A percentile compares a stretch with the other conserved stretches of the same genome.
phyloP scores from a whole-genome alignment of 306 rosid species.

The Chamaecrista fasciculata region DNA sequence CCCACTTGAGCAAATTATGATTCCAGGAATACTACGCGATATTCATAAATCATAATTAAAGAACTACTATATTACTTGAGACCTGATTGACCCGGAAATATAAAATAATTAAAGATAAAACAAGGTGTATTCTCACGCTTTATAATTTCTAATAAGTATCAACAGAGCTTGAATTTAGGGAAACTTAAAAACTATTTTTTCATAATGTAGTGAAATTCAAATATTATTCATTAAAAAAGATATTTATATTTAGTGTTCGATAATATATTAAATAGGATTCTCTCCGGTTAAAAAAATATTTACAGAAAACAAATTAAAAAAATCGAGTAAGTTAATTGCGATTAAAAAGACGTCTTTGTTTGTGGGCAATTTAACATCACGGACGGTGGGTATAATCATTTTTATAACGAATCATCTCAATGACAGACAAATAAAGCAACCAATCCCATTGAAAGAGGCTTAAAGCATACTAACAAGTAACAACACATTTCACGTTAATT shows the following conservation, averaged over 20 bases:
- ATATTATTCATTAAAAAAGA: too few relatives aligned
- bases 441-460: neutral
- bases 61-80: neutral
- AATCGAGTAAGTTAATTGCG: neutral
- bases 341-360: neutral
- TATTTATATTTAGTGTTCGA: too few relatives aligned
- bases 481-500: neutral
- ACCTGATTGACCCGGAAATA: neutral
- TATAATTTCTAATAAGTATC: too few relatives aligned
- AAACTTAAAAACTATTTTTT: too few relatives aligned
- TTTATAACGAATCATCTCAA: neutral
- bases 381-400: slow-evolving; percentile 8
- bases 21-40: neutral
- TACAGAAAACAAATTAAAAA: too few relatives aligned
- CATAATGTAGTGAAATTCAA: too few relatives aligned
- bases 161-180: too few relatives aligned
- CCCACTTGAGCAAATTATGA: neutral
- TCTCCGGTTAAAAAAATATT: too few relatives aligned
- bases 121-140: too few relatives aligned
- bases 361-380: neutral
- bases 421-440: neutral
- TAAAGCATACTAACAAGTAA: neutral
- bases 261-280: too few relatives aligned
- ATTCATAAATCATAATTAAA: neutral
- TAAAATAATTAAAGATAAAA: neutral